Conservation (phyloP, 805 yeast genomes). For the Maudiozyma saulgeensis region DNA sequence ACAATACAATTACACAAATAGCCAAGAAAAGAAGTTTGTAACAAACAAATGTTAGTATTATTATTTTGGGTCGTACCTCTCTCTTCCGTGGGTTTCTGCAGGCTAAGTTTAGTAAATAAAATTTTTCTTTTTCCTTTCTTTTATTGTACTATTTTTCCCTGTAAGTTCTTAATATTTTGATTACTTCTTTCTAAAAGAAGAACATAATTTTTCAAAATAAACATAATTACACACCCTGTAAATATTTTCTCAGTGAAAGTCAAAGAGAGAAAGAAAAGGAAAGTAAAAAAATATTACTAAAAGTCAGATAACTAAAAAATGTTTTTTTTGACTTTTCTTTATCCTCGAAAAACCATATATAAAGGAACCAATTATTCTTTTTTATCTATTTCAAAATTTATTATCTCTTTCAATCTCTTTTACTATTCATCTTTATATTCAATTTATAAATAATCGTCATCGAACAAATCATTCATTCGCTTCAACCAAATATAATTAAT, state of each 20-base stretch:
- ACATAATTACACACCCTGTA: too few species aligned
- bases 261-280: too few species aligned
- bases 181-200: background rate
- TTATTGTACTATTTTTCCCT: too few species aligned
- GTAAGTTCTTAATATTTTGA: background rate
- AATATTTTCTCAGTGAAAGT: too few species aligned
- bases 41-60: background rate
- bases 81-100: too few species aligned
- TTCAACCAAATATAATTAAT: conserved; percentile 1
- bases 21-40: background rate
- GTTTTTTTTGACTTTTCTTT: too few species aligned
- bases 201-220: background rate
- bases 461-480: conserved; percentile 8
- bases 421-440: background rate
- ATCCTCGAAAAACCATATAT: background rate
- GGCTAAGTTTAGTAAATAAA: too few species aligned
- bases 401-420: background rate
- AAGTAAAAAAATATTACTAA: too few species aligned
- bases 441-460: background rate
- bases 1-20: background rate
- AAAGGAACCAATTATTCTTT: background rate
- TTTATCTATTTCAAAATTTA: background rate
- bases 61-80: background rate
- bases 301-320: too few species aligned
- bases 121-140: too few species aligned